Percentiles rank a stretch among this genome's conserved stretches.
phyloP scores from a whole-genome alignment of 768 basidiomycete species.

The Pleurotus cornucopiae region DNA sequence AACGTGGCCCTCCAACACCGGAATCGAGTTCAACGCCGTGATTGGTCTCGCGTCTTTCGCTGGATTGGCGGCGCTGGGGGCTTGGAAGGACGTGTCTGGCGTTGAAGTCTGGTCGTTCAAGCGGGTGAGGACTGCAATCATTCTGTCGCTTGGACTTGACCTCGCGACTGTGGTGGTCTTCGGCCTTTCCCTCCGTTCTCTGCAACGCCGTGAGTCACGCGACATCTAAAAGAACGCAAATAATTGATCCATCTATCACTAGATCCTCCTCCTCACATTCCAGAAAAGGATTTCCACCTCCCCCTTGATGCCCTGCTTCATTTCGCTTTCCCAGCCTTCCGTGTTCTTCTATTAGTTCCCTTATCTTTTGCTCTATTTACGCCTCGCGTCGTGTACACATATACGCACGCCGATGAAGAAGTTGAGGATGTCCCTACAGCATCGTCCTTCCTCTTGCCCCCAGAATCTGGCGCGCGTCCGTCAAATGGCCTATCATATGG shows the following conservation, averaged over 20 bases:
- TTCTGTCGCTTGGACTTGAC: conserved; percentile 55
- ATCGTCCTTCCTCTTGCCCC: conserved; percentile 53
- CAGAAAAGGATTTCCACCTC: conserved; percentile 19
- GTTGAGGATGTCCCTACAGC: conserved; percentile 36
- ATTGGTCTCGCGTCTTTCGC: conserved; percentile 67
- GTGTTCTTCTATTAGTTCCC: conserved; percentile 57
- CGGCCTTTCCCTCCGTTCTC: conserved; percentile 33
- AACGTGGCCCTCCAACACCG: conserved; percentile 59
- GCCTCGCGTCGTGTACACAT: conserved; percentile 63
- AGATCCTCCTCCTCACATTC: conserved; percentile 20
- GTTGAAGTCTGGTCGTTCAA: conserved; percentile 63
- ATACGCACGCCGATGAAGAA: conserved; percentile 39
- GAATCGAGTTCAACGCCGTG: conserved; percentile 63
- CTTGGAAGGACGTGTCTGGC: conserved; percentile 75
- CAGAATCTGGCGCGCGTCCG: conserved; percentile 37
- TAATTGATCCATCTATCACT: not conserved
- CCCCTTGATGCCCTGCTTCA: conserved; percentile 25
- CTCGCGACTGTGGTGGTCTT: conserved; percentile 54
- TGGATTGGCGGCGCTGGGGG: conserved; percentile 69
- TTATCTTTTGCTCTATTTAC: conserved; percentile 57
- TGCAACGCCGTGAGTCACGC: conserved; percentile 27
- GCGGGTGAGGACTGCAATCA: conserved; percentile 51
- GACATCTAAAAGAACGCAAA: not conserved
- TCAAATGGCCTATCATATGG: conserved; percentile 51
- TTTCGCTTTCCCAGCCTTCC: conserved; percentile 54